Evolutionary conservation across 2,329 filamentous ascomycete species (phyloP), one percentile per base, ranked within the genome.

Genomic region (Pseudomassariella vexata): DNA sequence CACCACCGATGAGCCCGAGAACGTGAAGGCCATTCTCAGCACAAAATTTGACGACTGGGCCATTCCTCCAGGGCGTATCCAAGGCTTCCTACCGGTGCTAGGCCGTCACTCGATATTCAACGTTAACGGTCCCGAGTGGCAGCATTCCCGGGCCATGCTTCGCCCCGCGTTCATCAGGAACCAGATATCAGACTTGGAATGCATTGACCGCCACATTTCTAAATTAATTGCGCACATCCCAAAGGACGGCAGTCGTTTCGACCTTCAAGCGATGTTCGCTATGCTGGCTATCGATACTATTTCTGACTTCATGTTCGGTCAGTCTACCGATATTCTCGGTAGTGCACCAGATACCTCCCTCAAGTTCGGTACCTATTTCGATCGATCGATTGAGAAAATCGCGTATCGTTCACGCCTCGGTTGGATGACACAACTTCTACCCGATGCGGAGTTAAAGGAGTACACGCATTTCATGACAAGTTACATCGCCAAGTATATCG

Each of bases 131-230:
- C 41, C 51, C 11, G 56, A 58, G 19, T 79, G 75, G 75, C 63
- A 68, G 25, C 57, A 63, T n/a, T 63, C 65, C 1, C 59, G 72
- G 9, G 59, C 65, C 5, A 57, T 75, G 45, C 59, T 79, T 14
- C 57, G 70, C 11, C 74, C 74, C 0, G 64, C 67, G 41, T 76
- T 76, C 39, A 62, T 66, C 12, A 57, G 66, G 12, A 62, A 70
- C 37, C 68, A 74, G 51, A 62, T 75, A 21, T 77, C 80, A 21
- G 82, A 90, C 52, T 65, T 90, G 16, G 66, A 77, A 22, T 76
- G 79, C 27, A 79, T 87, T 43, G 83, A 89, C 49, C 63, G 66
- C 12, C 84, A 90, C 52, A 68, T 85, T 9, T 62, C 71, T 34
- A 66, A 74, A 23, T 60, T 80, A 25, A 59, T 87, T 31, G 57